phyloP scores from a whole-genome alignment of 2,329 filamentous ascomycete species.

The Chalaropsis ovoidea region DNA sequence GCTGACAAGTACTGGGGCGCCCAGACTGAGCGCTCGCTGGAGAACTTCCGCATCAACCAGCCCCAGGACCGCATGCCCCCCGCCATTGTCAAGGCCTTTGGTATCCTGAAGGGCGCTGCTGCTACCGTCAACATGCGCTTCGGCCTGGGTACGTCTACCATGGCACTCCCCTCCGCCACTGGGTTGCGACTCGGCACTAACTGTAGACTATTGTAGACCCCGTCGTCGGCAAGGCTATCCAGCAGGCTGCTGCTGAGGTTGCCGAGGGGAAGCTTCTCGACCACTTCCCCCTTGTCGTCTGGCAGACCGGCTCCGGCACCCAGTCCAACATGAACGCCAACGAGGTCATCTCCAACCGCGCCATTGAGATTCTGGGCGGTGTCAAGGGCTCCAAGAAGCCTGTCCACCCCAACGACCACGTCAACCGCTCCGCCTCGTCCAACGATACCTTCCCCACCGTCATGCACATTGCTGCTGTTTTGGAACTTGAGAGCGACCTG shows the following conservation, averaged over 20 bases:
- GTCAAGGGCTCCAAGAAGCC: conserved; percentile 94
- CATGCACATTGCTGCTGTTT: conserved; percentile 97
- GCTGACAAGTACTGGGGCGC: conserved; percentile 97
- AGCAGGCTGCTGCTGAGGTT: conserved; percentile 88
- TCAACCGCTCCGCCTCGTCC: conserved; percentile 97
- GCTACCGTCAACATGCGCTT: conserved; percentile 92
- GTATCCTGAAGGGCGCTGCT: conserved; percentile 92
- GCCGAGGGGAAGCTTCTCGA: conserved; percentile 87
- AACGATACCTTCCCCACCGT: conserved; percentile 99
- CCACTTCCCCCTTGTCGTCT: conserved; percentile 97
- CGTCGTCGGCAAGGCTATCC: conserved; percentile 82
- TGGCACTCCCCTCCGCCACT: background rate
- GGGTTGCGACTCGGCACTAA: background rate
- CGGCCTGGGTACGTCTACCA: conserved; percentile 58
- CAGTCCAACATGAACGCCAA: conserved; percentile 99
- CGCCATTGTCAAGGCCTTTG: conserved; percentile 84
- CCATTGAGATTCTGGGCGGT: conserved; percentile 93
- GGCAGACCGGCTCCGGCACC: conserved; percentile 97
- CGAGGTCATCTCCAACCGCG: conserved; percentile 98
- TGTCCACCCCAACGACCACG: conserved; percentile 98
- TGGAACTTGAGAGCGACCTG: conserved; percentile 80
- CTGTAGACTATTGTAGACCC: conserved; percentile 49
- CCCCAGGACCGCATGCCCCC: conserved; percentile 97
- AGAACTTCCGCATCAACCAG: conserved; percentile 99
- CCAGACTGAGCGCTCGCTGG: conserved; percentile 88